Conservation (phyloP, 2,329 filamentous ascomycete genomes). For the Cladosporium phlei region DNA sequence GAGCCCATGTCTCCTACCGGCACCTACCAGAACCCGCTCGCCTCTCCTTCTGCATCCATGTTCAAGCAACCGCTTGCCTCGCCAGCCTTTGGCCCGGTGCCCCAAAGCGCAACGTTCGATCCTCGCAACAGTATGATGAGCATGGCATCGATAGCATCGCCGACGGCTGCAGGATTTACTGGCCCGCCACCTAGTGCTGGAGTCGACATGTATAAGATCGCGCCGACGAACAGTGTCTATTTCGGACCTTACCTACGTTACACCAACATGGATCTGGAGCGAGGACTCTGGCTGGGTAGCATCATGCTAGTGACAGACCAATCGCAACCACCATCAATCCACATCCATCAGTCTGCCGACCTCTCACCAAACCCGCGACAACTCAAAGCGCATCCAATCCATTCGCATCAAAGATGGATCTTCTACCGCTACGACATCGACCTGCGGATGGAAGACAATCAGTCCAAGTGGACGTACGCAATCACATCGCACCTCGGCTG, state of each 20-base stretch:
- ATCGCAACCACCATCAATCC: conserved; percentile 89
- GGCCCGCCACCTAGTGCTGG: conserved; percentile 86
- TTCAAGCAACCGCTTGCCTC: conserved; percentile 68
- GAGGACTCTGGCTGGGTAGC: conserved; percentile 84
- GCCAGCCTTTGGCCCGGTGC: conserved; percentile 65
- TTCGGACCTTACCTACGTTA: conserved; percentile 96
- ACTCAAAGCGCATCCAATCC: conserved; percentile 74
- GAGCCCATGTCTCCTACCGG: conserved; percentile 78
- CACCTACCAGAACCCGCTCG: conserved; percentile 41
- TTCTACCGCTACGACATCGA: conserved; percentile 96
- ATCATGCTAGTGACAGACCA: conserved; percentile 90
- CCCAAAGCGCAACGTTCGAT: conserved; percentile 71
- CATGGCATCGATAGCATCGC: conserved; percentile 67
- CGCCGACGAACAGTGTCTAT: conserved; percentile 93
- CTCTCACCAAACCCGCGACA: conserved; percentile 86
- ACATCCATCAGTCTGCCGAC: conserved; percentile 85
- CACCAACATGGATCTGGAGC: conserved; percentile 93
- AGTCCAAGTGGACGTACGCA: conserved; percentile 89
- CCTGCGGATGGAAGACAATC: conserved; percentile 76
- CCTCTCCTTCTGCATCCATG: conserved; percentile 43
- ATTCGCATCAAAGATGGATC: conserved; percentile 85
- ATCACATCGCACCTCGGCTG: conserved; percentile 95
- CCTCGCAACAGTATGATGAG: conserved; percentile 76
- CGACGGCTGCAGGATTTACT: conserved; percentile 75
- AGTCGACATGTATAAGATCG: conserved; percentile 89